Conservation (phyloP, 2,329 filamentous ascomycete genomes). For the Alternaria infectoria region DNA sequence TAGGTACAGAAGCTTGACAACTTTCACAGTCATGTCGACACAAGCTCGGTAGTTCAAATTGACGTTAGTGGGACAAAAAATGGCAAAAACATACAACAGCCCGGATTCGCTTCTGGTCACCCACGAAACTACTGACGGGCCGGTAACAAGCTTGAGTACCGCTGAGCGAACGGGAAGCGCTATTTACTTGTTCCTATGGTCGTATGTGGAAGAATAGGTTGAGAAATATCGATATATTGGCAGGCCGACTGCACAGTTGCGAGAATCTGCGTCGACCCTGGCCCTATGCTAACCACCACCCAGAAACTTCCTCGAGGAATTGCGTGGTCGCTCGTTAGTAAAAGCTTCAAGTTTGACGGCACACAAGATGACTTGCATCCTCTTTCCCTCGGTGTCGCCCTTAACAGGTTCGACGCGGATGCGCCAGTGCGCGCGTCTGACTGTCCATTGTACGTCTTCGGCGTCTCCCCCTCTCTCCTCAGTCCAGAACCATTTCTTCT, state of each 20-base stretch:
- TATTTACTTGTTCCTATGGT: neutral
- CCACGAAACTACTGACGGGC: neutral
- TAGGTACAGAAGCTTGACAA: neutral
- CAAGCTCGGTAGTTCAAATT: neutral
- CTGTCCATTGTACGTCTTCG: constrained; percentile 40
- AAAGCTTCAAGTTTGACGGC: constrained; percentile 79
- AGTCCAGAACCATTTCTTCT: neutral
- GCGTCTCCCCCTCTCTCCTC: no score
- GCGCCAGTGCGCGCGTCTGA: constrained; percentile 50
- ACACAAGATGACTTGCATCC: constrained; percentile 73
- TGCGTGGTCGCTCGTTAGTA: constrained; percentile 70
- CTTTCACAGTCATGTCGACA: neutral
- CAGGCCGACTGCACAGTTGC: neutral
- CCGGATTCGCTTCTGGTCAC: constrained; percentile 2
- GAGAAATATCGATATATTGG: neutral
- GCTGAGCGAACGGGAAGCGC: constrained; percentile 7
- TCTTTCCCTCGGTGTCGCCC: constrained; percentile 53
- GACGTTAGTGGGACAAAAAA: neutral
- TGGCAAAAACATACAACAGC: constrained; percentile 9
- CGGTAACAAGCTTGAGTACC: neutral
- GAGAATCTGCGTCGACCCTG: neutral
- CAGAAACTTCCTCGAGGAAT: constrained; percentile 70
- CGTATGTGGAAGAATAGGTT: constrained; percentile 1
- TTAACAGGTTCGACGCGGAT: constrained; percentile 62
- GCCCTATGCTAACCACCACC: constrained; percentile 5